Evolutionary conservation across 108 stramenopile species (phyloP), one percentile per base, ranked within the genome.

Genomic region (Ochromonas danica): DNA sequence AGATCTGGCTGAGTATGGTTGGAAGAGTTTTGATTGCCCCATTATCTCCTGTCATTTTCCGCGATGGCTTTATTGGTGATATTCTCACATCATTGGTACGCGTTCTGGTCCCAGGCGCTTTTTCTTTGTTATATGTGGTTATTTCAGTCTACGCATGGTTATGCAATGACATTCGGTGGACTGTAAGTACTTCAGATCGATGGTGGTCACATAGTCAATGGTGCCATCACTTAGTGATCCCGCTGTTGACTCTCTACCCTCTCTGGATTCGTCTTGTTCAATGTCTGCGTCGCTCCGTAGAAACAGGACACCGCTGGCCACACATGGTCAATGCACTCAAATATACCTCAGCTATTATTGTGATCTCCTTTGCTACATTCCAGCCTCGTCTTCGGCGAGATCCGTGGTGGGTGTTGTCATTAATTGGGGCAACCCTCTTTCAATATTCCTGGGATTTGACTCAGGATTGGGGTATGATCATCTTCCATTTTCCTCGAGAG

Each of bases 401-500:
- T 77, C 70, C 70, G 40, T 3, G 43, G 22, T 85, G 84, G 84
- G 42, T 85, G 36, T 61, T 78, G 38, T 79, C 71, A 71, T 84
- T 85, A 42, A 80, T 85, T 41, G 80, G 80, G 36, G 84, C 84
- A 42, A 85, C 84, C 1, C 40, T 77, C 39, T 85, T 83, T 62
- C 84, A 85, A 80, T 85, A 77, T 43, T 10, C 81, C 25, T 85
- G 84, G 84, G 84, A 85, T 79, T 62, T 85, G 30, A 3, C 79
- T 36, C 82, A 83, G 80, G 84, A 85, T 71, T 85, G 84, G 84
- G 83, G 82, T 72, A 82, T 85, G 43, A 39, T 85, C 22, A 62
- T 78, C 6, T 78, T 81, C n/a, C 45, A 0, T 40, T 36, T 61
- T 0, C 71, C 1, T n/a, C 38, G 71, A 42, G 71, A 40, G 6